A percentile compares a stretch with the other conserved stretches of the same genome.
Conservation (phyloP, 192 early-diverging fungal genomes). For the Entomortierella chlamydospora region DNA sequence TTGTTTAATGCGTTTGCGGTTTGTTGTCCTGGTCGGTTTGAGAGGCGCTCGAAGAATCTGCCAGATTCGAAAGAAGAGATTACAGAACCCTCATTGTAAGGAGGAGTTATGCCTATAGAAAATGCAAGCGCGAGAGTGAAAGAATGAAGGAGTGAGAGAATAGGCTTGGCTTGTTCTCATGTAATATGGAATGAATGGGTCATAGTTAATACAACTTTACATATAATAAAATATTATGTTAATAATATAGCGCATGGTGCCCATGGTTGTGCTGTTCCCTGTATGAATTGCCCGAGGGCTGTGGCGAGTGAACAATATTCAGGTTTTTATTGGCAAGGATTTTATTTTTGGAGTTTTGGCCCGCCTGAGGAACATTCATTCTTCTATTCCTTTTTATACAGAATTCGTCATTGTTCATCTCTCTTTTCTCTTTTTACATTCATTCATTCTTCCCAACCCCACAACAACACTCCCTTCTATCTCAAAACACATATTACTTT, state of each 20-base stretch:
- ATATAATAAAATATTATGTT: too few species aligned
- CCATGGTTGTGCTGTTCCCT: too few species aligned
- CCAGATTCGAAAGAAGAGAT: slow-evolving; percentile 34
- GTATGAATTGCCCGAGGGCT: too few species aligned
- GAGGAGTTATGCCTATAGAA: neutral
- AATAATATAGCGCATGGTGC: too few species aligned
- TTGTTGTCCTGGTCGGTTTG: slow-evolving; percentile 37
- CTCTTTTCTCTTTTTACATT: neutral
- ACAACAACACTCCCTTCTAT: too few species aligned
- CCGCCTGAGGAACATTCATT: neutral
- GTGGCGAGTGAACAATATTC: too few species aligned
- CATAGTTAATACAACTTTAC: too few species aligned
- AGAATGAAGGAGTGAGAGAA: too few species aligned
- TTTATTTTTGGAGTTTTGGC: slow-evolving; percentile 8
- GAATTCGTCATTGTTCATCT: neutral
- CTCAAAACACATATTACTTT: neutral
- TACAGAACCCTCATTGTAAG: slow-evolving; percentile 9
- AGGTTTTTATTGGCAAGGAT: too few species aligned
- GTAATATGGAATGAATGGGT: too few species aligned
- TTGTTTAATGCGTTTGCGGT: slow-evolving; percentile 29
- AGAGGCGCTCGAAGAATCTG: neutral
- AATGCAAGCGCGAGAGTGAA: neutral
- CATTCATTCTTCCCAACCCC: neutral
- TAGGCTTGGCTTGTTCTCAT: too few species aligned
- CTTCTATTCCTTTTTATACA: neutral